Conservation (phyloP, 139 green algal species). For the Deuterostichococcus epilithicus region DNA sequence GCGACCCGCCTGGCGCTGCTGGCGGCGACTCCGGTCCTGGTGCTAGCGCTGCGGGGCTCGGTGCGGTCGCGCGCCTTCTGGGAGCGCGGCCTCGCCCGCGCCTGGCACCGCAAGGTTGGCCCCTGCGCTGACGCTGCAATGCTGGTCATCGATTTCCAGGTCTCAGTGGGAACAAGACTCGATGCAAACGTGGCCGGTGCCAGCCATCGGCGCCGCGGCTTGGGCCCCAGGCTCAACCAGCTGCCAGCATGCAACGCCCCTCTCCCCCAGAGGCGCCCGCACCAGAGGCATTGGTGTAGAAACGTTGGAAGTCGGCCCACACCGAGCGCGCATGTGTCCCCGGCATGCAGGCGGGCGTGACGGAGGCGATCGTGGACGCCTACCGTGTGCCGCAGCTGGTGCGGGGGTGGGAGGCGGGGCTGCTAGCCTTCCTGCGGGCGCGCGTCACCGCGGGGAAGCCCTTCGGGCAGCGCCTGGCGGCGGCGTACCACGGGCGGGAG, state of each 20-base stretch:
- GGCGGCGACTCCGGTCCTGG: conserved; percentile 35
- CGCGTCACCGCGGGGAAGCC: conserved; percentile 26
- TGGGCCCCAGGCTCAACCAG: too few relatives aligned
- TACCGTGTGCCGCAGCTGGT: conserved; percentile 76
- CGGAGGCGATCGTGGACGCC: conserved; percentile 47
- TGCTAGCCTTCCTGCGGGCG: conserved; percentile 61
- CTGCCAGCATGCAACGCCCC: too few relatives aligned
- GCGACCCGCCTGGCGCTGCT: not conserved
- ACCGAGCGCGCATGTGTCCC: conserved; percentile 22
- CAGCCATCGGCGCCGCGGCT: too few relatives aligned
- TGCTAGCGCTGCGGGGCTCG: conserved; percentile 53
- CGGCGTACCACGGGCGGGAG: not conserved
- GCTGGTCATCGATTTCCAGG: conserved; percentile 49
- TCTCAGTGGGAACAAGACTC: conserved; percentile 11
- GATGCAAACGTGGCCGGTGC: too few relatives aligned
- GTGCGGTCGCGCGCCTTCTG: conserved; percentile 68
- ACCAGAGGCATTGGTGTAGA: too few relatives aligned
- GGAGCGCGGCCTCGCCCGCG: conserved; percentile 41
- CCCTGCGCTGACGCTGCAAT: too few relatives aligned
- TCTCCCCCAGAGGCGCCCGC: too few relatives aligned
- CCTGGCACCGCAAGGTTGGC: conserved; percentile 18
- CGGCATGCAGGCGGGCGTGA: conserved; percentile 21
- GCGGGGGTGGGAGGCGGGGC: conserved; percentile 68
- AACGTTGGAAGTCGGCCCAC: conserved; percentile 39
- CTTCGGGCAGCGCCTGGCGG: conserved; percentile 10